These are phyloP conservation scores for Dictyophora rubrovolvata DNA, from an alignment of 768 basidiomycete species.

Conservation along the genomic window DNA sequence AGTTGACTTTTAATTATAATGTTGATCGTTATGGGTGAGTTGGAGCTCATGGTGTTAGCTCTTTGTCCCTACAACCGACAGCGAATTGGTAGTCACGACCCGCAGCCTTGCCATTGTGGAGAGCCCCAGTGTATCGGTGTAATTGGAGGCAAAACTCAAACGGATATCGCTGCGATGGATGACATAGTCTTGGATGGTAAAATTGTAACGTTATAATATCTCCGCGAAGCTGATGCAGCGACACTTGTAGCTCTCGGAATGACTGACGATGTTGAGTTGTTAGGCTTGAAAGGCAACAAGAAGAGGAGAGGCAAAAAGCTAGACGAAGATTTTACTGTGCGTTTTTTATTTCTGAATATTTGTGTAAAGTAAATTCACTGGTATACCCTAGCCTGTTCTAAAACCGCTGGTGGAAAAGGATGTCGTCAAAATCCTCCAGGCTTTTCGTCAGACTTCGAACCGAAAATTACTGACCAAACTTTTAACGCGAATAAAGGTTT, in stretches of 20 bases:
- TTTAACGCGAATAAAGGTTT: constrained; percentile 74
- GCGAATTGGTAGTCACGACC: constrained; percentile 61
- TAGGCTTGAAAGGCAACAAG: constrained; percentile 77
- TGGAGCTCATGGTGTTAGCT: background rate
- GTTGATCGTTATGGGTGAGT: constrained; percentile 96
- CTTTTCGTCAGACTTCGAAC: constrained; percentile 79
- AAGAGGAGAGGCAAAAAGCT: constrained; percentile 89
- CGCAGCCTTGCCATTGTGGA: constrained; percentile 91
- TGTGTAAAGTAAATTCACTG: constrained; percentile 4
- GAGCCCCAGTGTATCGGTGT: constrained; percentile 92
- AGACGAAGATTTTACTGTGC: constrained; percentile 87
- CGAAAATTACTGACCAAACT: constrained; percentile 74
- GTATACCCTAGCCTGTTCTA: constrained; percentile 50
- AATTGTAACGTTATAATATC: constrained; percentile 12
- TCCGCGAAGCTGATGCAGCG: background rate
- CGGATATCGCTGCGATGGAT: constrained; percentile 89
- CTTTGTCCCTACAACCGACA: background rate
- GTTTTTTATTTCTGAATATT: constrained; percentile 11
- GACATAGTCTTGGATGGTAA: constrained; percentile 88
- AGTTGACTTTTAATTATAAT: constrained; percentile 98
- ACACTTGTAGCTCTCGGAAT: constrained; percentile 72
- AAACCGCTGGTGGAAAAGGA: constrained; percentile 69
- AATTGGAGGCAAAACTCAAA: constrained; percentile 98
- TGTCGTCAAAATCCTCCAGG: constrained; percentile 77
- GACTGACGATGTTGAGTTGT: constrained; percentile 74